Evolutionary conservation across 1,284 basidiomycete genomes (phyloP), one percentile per base, ranked within the genome.

Genomic region (Xerocomus nothofagi): DNA sequence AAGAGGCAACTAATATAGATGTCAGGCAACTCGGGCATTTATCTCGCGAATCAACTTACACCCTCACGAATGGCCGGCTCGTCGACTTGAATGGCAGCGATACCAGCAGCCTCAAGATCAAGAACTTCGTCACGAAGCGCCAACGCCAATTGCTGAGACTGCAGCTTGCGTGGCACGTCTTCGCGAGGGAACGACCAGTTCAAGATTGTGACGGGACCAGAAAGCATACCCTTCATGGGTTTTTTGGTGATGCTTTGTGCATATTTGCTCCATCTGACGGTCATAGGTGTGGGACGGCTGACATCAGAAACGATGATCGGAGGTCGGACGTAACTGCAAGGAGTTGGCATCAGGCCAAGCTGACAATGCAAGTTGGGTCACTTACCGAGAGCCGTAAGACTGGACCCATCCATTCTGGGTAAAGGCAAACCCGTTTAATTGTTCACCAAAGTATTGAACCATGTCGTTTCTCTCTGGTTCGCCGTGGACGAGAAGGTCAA

Each of bases 141-240:
- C 57, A 99, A 84, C 50, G 97, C 97, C 64, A 99, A 88, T 75
- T 99, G 97, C 80, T 95, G 94, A 71, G 93, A 94, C 79, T 99
- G 97, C 57, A 96, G 72, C 77, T 99, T 97, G 73, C 93, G 92
- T 54, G 90, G 84, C 65, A 99, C 89, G 72, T 99, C 97, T 61
- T 93, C 93, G 76, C 97, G 96, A 66, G 97, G 97, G 96, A 99
- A 99, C 37, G 97, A 99, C 97, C 97, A 99, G 84, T 98, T 98
- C 73, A 99, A 85, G 75, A 99, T 98, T 60, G 92, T 94, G 67
- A 95, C 93, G 27, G 93, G 92, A 57, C 95, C 94, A 55, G 96
- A 96, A 57, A 94, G 78, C 97, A 99, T 99, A 63, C 96, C 96
- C 88, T 99, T 99, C 92, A 99, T 96, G 66, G 96, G 93, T 74